These are phyloP conservation scores for Puccinia hordei DNA, from an alignment of 1,284 basidiomycete genomes.

Conservation along the genomic window DNA sequence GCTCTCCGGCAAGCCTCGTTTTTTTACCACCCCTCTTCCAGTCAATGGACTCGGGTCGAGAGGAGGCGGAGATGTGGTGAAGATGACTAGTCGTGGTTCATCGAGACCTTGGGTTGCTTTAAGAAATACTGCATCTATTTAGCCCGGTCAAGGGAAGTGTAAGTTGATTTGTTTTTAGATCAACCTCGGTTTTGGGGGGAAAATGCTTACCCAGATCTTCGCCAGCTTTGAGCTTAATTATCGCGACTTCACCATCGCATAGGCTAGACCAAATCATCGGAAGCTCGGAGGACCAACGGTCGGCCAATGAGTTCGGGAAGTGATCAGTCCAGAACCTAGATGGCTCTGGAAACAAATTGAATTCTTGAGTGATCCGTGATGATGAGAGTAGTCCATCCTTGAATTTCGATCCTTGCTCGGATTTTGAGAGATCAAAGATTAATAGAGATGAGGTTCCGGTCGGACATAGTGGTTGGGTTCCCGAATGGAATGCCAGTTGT, in stretches of 20 bases:
- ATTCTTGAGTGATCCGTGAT: constrained; percentile 6
- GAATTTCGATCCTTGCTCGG: background rate
- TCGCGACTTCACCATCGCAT: constrained; percentile 21
- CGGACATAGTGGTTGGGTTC: constrained; percentile 2
- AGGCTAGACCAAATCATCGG: constrained; percentile 4
- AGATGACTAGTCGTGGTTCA: constrained; percentile 27
- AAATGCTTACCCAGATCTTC: constrained; percentile 29
- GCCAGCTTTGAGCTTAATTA: background rate
- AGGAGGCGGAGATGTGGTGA: background rate
- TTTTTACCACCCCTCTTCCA: background rate
- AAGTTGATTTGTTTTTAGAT: background rate
- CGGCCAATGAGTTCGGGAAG: background rate
- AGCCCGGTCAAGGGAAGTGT: background rate
- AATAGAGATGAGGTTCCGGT: constrained; percentile 26
- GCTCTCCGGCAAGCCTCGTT: background rate
- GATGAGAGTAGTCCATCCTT: constrained; percentile 17
- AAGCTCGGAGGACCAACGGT: constrained; percentile 1
- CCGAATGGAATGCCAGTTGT: constrained; percentile 8
- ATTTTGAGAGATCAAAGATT: constrained; percentile 15
- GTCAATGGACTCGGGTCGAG: background rate
- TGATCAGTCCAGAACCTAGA: constrained; percentile 11
- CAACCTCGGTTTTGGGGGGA: background rate
- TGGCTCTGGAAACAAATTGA: constrained; percentile 9
- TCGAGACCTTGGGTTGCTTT: background rate
- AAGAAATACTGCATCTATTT: constrained; percentile 28